Percentiles rank a stretch among this genome's conserved stretches.
These are phyloP conservation scores for Suhomyces coccinellae DNA, from an alignment of 1,139 yeast genomes.

Conservation along the genomic window DNA sequence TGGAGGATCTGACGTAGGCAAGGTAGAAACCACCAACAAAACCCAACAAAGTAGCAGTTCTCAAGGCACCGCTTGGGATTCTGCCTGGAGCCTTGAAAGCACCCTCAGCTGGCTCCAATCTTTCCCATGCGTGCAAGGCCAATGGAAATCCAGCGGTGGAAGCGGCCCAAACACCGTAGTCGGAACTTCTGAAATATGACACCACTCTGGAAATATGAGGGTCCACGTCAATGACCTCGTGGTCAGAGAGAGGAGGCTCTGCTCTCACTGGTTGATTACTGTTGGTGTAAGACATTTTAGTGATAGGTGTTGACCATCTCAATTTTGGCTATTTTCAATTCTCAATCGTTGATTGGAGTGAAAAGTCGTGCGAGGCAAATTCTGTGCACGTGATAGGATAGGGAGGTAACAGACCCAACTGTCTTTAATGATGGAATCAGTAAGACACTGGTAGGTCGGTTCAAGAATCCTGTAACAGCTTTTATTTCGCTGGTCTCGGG, in stretches of 20 bases:
- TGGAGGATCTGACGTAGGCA: conserved; percentile 64
- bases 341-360: conserved; percentile 35
- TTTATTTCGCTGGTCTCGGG: too few relatives aligned
- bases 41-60: conserved; percentile 64
- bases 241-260: conserved; percentile 45
- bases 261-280: conserved; percentile 47
- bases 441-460: too few relatives aligned
- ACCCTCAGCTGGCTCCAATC: conserved; percentile 62
- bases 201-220: conserved; percentile 77
- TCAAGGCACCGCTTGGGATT: conserved; percentile 58
- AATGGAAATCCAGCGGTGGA: conserved; percentile 66
- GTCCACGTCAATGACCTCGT: conserved; percentile 70
- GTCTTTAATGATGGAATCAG: too few relatives aligned
- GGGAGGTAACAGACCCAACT: neutral
- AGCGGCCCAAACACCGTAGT: conserved; percentile 65
- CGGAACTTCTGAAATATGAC: conserved; percentile 68
- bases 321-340: conserved; percentile 20
- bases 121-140: conserved; percentile 61
- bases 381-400: neutral
- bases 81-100: conserved; percentile 53
- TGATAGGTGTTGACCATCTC: conserved; percentile 11
- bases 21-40: conserved; percentile 69
- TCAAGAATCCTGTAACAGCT: too few relatives aligned
- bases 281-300: conserved; percentile 42
- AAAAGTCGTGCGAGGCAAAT: conserved; percentile 11